A percentile compares a stretch with the other conserved stretches of the same genome.
Conservation (phyloP, 331 rosid genomes). For the Saraca asoca region DNA sequence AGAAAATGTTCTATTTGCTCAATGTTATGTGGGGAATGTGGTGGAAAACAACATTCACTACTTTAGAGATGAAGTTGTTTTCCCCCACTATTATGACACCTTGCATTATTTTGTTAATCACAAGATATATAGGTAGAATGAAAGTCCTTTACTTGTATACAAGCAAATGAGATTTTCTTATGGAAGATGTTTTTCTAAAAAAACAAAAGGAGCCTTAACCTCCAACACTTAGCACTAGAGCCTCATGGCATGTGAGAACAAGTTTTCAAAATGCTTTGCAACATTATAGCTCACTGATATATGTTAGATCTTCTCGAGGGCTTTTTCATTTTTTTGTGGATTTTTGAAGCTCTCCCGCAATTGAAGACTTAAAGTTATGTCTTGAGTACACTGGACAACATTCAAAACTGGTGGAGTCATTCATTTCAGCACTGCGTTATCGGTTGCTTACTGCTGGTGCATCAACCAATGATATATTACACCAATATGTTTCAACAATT, state of each 20-base stretch:
- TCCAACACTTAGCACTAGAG: constrained; percentile 4
- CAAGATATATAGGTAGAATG: no score
- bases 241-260: constrained; percentile 4
- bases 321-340: constrained; percentile 29
- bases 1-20: no score
- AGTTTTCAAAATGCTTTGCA: constrained; percentile 16
- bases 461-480: constrained; percentile 95
- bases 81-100: no score
- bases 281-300: constrained; percentile 26
- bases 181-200: no score
- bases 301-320: constrained; percentile 22
- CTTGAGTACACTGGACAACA: constrained; percentile 98
- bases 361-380: constrained; percentile 87
- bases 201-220: background rate
- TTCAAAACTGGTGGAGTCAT: constrained; percentile 95
- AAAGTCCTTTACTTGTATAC: no score
- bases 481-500: constrained; percentile 95
- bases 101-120: no score
- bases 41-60: no score
- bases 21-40: no score
- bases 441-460: constrained; percentile 98
- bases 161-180: no score
- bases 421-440: constrained; percentile 85
- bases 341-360: constrained; percentile 82
- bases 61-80: no score